Conservation (phyloP, 2,329 filamentous ascomycete genomes). For the Aspergillus brasiliensis region DNA sequence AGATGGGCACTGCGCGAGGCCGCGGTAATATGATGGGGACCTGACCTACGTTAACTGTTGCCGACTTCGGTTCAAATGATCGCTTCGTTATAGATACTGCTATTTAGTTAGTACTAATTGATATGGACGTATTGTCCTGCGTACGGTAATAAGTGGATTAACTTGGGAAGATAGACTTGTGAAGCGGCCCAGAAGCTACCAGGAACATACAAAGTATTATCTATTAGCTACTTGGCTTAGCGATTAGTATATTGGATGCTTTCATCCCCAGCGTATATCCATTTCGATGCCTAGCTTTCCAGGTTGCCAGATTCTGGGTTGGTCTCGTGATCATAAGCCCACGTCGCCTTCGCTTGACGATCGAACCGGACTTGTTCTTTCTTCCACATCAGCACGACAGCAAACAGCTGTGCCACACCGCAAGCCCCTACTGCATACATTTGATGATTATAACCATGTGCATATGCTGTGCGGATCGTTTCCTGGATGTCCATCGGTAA, state of each 20-base stretch:
- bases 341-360: slow-evolving; percentile 10
- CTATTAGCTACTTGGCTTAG: too few relatives aligned
- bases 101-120: background rate
- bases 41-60: too few relatives aligned
- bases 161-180: too few relatives aligned
- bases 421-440: slow-evolving; percentile 22
- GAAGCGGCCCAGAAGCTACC: too few relatives aligned
- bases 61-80: background rate
- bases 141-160: too few relatives aligned
- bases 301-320: background rate
- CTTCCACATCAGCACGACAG: slow-evolving; percentile 22
- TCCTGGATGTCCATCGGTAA: slow-evolving; percentile 9
- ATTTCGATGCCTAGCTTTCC: background rate
- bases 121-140: too few relatives aligned
- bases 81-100: background rate
- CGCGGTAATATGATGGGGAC: background rate
- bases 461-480: slow-evolving; percentile 14
- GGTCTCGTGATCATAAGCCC: background rate
- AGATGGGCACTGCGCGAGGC: slow-evolving; percentile 30
- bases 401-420: slow-evolving; percentile 13
- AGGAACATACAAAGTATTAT: too few relatives aligned
- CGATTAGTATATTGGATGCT: too few relatives aligned
- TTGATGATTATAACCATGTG: slow-evolving; percentile 21
- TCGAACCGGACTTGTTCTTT: slow-evolving; percentile 17
- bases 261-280: too few relatives aligned